Evolutionary conservation across 768 basidiomycete genomes (phyloP).

Genomic region (Scleroderma citrinum): DNA sequence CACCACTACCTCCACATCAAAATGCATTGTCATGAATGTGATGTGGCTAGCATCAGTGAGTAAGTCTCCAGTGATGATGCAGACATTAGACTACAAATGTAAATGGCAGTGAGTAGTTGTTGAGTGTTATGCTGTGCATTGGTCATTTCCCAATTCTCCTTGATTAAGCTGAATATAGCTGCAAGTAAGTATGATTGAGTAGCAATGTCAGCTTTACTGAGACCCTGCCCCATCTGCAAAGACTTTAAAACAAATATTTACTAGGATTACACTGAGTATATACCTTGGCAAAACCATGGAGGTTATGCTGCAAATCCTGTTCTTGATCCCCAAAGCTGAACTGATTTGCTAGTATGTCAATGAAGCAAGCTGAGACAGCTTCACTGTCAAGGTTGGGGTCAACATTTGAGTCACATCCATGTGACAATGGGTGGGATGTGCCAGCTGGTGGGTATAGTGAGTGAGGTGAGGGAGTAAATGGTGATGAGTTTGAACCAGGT

Average conservation of each 20-base stretch:
- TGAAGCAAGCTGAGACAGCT: background rate
- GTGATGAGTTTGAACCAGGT: no score
- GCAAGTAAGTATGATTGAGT: background rate
- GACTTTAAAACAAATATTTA: no score
- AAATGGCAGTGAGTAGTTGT: background rate
- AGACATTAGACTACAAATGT: background rate
- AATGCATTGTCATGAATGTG: background rate
- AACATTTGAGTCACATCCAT: background rate
- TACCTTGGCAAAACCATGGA: background rate
- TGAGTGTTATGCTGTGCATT: background rate
- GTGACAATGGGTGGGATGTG: background rate
- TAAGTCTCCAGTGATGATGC: background rate
- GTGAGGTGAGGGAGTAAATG: no score
- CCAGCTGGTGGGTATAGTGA: no score
- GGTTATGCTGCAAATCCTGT: background rate
- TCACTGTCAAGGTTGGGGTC: background rate
- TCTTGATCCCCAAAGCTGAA: background rate
- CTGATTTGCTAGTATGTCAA: background rate
- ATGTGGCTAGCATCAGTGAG: background rate
- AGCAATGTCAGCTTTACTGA: background rate
- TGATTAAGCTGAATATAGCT: background rate
- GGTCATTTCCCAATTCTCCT: background rate
- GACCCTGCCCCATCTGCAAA: background rate
- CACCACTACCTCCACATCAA: background rate
- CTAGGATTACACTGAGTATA: background rate